Percentiles rank a stretch among this genome's conserved stretches.
These are phyloP conservation scores for Clathrus columnatus DNA, from an alignment of 768 basidiomycete genomes.

Conservation along the genomic window DNA sequence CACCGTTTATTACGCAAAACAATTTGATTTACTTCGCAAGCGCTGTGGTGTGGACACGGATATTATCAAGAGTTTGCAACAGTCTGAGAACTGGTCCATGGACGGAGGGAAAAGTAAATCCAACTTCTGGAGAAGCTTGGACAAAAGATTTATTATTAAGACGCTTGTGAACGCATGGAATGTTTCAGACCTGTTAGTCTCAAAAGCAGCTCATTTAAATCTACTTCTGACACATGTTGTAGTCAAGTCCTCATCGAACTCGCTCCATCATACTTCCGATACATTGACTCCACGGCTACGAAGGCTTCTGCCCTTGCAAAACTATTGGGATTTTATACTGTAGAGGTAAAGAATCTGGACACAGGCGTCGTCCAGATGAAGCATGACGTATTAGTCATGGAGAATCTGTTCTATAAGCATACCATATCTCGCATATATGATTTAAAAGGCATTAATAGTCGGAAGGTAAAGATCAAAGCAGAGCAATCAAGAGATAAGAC, in stretches of 20 bases:
- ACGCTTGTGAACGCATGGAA: conserved; percentile 82
- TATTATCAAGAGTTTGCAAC: conserved; percentile 51
- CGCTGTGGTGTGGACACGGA: conserved; percentile 58
- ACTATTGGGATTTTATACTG: conserved; percentile 72
- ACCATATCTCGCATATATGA: conserved; percentile 67
- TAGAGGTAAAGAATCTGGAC: conserved; percentile 68
- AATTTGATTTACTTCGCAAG: conserved; percentile 60
- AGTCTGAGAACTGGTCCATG: conserved; percentile 60
- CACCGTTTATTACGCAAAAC: conserved; percentile 74
- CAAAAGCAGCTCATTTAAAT: conserved; percentile 13
- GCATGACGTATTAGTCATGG: conserved; percentile 76
- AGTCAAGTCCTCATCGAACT: conserved; percentile 75
- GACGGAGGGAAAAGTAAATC: conserved; percentile 75
- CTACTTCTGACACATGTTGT: not conserved
- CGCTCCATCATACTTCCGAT: conserved; percentile 70
- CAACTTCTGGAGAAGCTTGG: conserved; percentile 75
- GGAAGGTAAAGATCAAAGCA: conserved; percentile 50
- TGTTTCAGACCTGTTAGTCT: conserved; percentile 61
- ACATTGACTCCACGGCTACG: conserved; percentile 62
- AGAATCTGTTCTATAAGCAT: conserved; percentile 70
- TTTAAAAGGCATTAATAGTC: conserved; percentile 74
- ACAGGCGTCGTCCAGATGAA: conserved; percentile 55
- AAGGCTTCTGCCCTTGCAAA: conserved; percentile 67
- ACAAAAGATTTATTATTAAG: conserved; percentile 77
- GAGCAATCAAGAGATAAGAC: conserved; percentile 36